Evolutionary conservation across 2,329 filamentous ascomycete genomes (phyloP), one percentile per base, ranked within the genome.

Genomic region (Aspergillus fructus): DNA sequence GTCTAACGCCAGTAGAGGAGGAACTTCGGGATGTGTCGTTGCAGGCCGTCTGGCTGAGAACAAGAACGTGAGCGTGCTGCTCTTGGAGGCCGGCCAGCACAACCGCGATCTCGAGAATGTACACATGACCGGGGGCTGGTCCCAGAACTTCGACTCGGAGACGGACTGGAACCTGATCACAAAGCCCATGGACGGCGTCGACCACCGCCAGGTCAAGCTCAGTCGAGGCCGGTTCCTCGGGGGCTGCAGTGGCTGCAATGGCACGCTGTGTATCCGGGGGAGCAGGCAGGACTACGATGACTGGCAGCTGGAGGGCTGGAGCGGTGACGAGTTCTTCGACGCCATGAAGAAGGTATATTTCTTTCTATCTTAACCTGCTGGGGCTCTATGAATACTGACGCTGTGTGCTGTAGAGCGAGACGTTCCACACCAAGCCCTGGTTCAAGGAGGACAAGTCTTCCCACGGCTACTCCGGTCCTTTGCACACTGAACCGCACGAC

Each of bases 401-500:
- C 17, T 53, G 9, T 21, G 15, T 23, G 5, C 17, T 3, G 48
- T 49, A 73, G 81, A 75, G 81, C 1, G 84, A 87, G 61, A 83
- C 79, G 2, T 87, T 86, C 63, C 80, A 85, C 55, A 65, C 71
- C 19, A 86, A 86, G 64, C 71, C 79, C 27, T 85, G 83, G 83
- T 84, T 85, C 68, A 67, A 83, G 34, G 78, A 78, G 2, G 74
- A 79, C 42, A 66, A 73, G 8, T 71, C 72, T 2, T 74, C 74
- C 7, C 84, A 87, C 59, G 83, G 82, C 1, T 71, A 77, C 47
- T 68, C 75, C 9, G 84, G 84, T 0, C 80, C 79, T 19, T 71
- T 87, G 1, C 78, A 84, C 51, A 82, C 76, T 6, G 83, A 83
- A 60, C 84, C 83, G 0, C 82, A 86, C 58, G 82, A 85, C 58